Base-by-base conservation (phyloP, 176 grass and related monocot genomes). In the Elymus sibiricus region DNA sequence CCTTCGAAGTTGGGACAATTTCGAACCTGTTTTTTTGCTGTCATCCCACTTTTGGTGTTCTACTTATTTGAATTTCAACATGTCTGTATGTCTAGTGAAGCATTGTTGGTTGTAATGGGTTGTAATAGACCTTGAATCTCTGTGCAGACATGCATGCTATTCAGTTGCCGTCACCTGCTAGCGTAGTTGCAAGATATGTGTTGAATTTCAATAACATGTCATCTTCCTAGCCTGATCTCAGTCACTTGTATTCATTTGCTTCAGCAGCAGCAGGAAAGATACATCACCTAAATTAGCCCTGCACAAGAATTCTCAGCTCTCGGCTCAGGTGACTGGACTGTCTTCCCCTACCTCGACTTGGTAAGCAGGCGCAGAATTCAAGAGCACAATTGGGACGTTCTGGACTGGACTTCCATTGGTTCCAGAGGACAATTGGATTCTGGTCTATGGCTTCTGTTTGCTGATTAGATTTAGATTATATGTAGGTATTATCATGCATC, bases 251-350 rank as follows among this genome's bases (percentile, higher is more conserved):
- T 65, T 51, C 26, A 72, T 86, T 87, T 99, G 70, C 88, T 96
- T 79, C 94, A 99, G 80, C 79, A 96, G 80, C 97, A 96, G 81
- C 94, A 99, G 78, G 97, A 91, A 82, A 94, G 77, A 91, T 99
- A 91, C 84, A 96, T 99, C 79, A 94, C 90, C 44, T 99, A 92
- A 70, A 67, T 72, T 65, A 35, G 28, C 58, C 42, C 2, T 66
- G 49, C 2, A 29, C 63, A 24, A 87, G 74, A 59, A 75, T 76
- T 76, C 64, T 60, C 70, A 51, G 46, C 17, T 80, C 38, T 38
- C 12, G 37, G 37, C 17, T 39, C 67, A 22, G 56, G 46, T 79
- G 67, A 74, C 55, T 64, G 31, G 12, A n/a, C n/a, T n/a, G n/a
- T n/a, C n/a, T n/a, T n/a, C n/a, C n/a, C n/a, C n/a, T n/a, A n/a